A percentile compares a stretch with the other conserved stretches of the same genome.
Evolutionary conservation across 305 asterid genomes (phyloP).

Genomic region (Fraxinus sp.): DNA sequence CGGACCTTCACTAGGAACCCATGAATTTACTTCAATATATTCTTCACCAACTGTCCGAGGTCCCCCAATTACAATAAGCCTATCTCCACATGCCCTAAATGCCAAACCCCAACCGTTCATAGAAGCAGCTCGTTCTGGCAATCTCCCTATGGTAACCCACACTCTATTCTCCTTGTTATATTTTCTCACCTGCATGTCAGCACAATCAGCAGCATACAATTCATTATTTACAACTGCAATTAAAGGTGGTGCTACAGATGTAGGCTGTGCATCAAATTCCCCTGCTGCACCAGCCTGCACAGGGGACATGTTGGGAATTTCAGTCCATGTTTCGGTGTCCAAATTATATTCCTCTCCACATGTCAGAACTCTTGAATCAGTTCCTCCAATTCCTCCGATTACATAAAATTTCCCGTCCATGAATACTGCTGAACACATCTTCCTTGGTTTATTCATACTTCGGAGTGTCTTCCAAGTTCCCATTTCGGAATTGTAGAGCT

Average conservation of each 20-base stretch:
- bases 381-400: conserved; percentile 59
- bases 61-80: conserved; percentile 72
- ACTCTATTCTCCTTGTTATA: conserved; percentile 46
- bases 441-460: conserved; percentile 58
- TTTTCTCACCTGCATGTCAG: conserved; percentile 56
- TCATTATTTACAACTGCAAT: conserved; percentile 75
- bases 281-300: conserved; percentile 38
- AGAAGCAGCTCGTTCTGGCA: conserved; percentile 69
- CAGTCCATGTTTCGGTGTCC: conserved; percentile 55
- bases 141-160: conserved; percentile 59
- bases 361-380: conserved; percentile 37
- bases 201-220: conserved; percentile 68
- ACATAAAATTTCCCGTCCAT: conserved; percentile 77
- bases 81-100: conserved; percentile 72
- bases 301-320: conserved; percentile 78
- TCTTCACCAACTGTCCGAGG: conserved; percentile 52
- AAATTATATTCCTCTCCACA: conserved; percentile 67
- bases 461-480: conserved; percentile 68
- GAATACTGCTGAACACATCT: conserved; percentile 74
- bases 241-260: conserved; percentile 77
- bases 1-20: conserved; percentile 65
- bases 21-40: conserved; percentile 60
- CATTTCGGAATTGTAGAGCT: conserved; percentile 56
- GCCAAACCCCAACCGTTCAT: conserved; percentile 87
- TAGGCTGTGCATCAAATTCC: conserved; percentile 41